Evolutionary conservation across 768 basidiomycete genomes (phyloP).

Genomic region (Suillus spraguei): DNA sequence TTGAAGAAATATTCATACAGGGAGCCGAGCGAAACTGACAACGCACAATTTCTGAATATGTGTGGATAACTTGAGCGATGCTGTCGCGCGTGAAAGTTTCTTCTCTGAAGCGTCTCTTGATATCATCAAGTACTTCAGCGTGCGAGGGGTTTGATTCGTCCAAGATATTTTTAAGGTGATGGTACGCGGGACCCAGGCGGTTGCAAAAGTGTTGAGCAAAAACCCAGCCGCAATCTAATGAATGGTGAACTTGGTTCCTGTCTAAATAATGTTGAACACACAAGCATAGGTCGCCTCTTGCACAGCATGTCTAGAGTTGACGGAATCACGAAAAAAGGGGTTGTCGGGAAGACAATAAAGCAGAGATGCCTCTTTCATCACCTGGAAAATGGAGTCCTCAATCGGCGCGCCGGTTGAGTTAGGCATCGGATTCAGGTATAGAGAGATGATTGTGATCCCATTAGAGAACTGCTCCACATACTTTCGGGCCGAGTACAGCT

Average conservation of each 20-base stretch:
- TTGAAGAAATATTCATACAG: slow-evolving; percentile 1
- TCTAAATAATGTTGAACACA: slow-evolving; percentile 35
- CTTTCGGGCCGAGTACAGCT: slow-evolving; percentile 94
- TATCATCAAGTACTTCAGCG: slow-evolving; percentile 91
- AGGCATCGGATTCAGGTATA: slow-evolving; percentile 93
- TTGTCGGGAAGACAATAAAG: slow-evolving; percentile 94
- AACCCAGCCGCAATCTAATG: slow-evolving; percentile 90
- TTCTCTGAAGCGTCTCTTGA: slow-evolving; percentile 95
- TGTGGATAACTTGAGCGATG: slow-evolving; percentile 86
- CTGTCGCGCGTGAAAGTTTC: slow-evolving; percentile 98
- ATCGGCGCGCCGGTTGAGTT: slow-evolving; percentile 81
- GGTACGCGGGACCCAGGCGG: slow-evolving; percentile 87
- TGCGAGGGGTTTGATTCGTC: slow-evolving; percentile 90
- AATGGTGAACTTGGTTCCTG: slow-evolving; percentile 7
- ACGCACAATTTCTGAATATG: slow-evolving; percentile 83
- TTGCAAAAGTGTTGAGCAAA: slow-evolving; percentile 99
- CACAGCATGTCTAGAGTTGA: slow-evolving; percentile 69
- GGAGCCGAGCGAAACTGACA: neutral
- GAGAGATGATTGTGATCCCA: slow-evolving; percentile 91
- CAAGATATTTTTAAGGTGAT: slow-evolving; percentile 85
- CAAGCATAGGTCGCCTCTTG: slow-evolving; percentile 97
- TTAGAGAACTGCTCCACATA: slow-evolving; percentile 99
- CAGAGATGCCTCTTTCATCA: slow-evolving; percentile 94
- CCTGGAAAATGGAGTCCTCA: slow-evolving; percentile 97
- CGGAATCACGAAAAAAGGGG: slow-evolving; percentile 74